These are phyloP conservation scores for Backusella macrospora DNA, from an alignment of 192 early-diverging fungal genomes.

Conservation along the genomic window DNA sequence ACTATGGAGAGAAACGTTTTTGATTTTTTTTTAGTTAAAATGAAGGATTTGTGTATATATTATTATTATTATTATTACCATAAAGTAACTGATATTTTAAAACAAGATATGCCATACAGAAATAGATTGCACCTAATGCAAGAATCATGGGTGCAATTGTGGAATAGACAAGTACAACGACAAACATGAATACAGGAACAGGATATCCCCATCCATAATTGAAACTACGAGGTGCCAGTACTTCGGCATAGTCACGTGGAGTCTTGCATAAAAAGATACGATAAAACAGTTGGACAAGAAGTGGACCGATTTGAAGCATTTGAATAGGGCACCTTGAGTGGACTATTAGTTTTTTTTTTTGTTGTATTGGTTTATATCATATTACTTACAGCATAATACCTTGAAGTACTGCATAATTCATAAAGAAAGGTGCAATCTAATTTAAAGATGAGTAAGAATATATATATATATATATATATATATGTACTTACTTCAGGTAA, in stretches of 20 bases:
- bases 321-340: slow-evolving; percentile 62
- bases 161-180: slow-evolving; percentile 77
- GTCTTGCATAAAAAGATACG: slow-evolving; percentile 69
- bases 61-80: slow-evolving; percentile 38
- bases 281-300: slow-evolving; percentile 56
- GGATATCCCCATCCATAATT: slow-evolving; percentile 75
- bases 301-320: slow-evolving; percentile 67
- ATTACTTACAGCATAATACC: slow-evolving; percentile 60
- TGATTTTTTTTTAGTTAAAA: background rate
- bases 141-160: slow-evolving; percentile 76
- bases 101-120: slow-evolving; percentile 63
- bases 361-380: background rate
- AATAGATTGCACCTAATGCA: slow-evolving; percentile 70
- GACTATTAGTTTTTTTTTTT: background rate
- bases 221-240: slow-evolving; percentile 68
- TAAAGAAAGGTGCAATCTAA: slow-evolving; percentile 72
- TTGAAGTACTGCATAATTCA: slow-evolving; percentile 73
- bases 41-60: too few species aligned
- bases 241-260: slow-evolving; percentile 78
- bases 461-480: too few species aligned
- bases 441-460: slow-evolving; percentile 28
- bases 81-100: slow-evolving; percentile 80
- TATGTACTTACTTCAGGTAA: slow-evolving; percentile 52
- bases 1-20: slow-evolving; percentile 43
- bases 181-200: slow-evolving; percentile 70